These are phyloP conservation scores for Rubroshorea leprosula DNA, from an alignment of 345 rosid genomes.

Conservation along the genomic window DNA sequence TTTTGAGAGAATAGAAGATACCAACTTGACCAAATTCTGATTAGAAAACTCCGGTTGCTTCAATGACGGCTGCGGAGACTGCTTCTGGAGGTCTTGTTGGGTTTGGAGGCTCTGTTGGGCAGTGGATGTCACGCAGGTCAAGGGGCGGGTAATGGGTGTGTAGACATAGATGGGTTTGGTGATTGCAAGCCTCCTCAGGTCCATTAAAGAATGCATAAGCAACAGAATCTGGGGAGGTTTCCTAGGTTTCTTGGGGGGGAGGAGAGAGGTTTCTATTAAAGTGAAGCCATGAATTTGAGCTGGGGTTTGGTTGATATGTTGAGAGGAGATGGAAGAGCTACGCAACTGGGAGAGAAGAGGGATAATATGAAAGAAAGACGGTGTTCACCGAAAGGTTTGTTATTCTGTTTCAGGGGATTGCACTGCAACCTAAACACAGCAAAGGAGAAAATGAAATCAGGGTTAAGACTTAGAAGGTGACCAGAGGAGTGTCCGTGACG, in stretches of 20 bases:
- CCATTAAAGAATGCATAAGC: conserved; percentile 31
- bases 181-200: conserved; percentile 41
- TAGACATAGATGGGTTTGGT: conserved; percentile 21
- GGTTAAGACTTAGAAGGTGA: no score
- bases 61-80: conserved; percentile 21
- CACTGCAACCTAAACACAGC: no score
- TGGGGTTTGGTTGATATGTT: background rate
- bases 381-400: no score
- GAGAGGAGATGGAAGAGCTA: conserved; percentile 11
- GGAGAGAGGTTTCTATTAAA: background rate
- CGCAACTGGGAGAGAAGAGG: no score
- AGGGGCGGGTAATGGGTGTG: conserved; percentile 33
- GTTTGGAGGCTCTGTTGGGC: conserved; percentile 18
- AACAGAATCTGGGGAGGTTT: no score
- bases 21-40: conserved; percentile 28
- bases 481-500: no score
- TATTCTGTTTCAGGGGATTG: no score
- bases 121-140: conserved; percentile 27
- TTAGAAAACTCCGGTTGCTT: conserved; percentile 23
- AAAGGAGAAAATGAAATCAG: no score
- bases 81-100: background rate
- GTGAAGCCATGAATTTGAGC: background rate
- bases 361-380: no score
- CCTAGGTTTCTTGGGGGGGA: background rate
- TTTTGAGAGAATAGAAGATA: conserved; percentile 49